Conservation (phyloP, 768 basidiomycete genomes). For the Lyophyllum shimeji region DNA sequence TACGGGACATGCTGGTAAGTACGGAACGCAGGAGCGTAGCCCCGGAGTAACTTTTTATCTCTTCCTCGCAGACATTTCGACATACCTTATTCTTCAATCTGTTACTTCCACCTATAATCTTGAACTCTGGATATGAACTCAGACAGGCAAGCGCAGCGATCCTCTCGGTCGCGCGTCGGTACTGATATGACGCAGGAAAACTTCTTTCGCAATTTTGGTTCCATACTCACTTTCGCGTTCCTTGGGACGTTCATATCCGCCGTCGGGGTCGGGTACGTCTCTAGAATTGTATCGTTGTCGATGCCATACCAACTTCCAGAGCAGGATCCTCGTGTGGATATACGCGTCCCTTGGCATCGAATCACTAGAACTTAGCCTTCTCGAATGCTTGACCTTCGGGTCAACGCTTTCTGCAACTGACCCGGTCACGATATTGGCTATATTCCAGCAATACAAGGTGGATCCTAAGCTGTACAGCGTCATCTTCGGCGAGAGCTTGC, state of each 20-base stretch:
- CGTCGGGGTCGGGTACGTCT: conserved; percentile 88
- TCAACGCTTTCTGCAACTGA: conserved; percentile 97
- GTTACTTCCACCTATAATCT: conserved; percentile 95
- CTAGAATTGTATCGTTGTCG: background rate
- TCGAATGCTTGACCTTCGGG: conserved; percentile 96
- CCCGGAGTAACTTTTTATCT: background rate
- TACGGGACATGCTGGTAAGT: conserved; percentile 95
- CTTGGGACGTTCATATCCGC: conserved; percentile 95
- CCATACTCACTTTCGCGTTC: conserved; percentile 92
- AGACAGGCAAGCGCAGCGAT: conserved; percentile 69
- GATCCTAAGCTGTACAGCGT: conserved; percentile 97
- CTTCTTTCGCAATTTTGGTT: conserved; percentile 98
- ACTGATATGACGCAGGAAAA: conserved; percentile 64
- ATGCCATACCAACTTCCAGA: conserved; percentile 41
- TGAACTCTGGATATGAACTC: conserved; percentile 97
- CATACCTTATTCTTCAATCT: conserved; percentile 98
- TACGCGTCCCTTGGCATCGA: conserved; percentile 94
- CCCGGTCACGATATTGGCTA: conserved; percentile 95
- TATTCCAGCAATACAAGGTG: conserved; percentile 98
- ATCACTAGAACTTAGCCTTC: conserved; percentile 76
- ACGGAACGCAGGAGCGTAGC: background rate
- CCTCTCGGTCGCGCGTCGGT: background rate
- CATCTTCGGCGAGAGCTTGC: conserved; percentile 94
- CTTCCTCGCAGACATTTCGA: conserved; percentile 74
- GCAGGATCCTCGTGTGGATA: conserved; percentile 89